Evolutionary conservation across 352 stramenopile genomes (phyloP), one percentile per base, ranked within the genome.

Genomic region (Pythium sp.): DNA sequence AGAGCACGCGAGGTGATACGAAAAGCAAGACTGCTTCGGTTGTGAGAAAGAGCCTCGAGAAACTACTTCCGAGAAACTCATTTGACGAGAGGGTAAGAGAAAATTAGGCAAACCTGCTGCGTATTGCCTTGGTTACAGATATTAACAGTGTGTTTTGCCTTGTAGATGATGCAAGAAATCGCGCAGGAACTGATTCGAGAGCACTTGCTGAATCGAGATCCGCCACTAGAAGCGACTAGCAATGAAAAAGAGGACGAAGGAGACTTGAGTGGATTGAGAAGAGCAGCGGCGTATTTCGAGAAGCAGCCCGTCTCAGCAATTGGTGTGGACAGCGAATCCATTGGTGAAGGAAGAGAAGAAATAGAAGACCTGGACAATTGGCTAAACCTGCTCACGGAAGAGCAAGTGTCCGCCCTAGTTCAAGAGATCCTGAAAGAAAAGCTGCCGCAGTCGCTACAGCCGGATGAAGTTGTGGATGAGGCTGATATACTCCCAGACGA

Each of bases 331-430:
- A 11, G 2, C 5, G 58, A 65, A 34, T 9, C 28, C 12, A 14
- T 9, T 26, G 32, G 32, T 24, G 47, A 47, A 59, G 18, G 43
- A 26, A 53, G 36, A n/a, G 62, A 58, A n/a, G 62, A 58, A n/a
- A 22, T 54, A 0, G 65, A 68, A 4, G 62, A 67, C 51, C 54
- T 68, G 4, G 26, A 46, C 1, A 73, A 68, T 22, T 87, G 77
- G 79, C 36, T 78, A 11, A 54, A 75, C 2, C n/a, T 81, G 28
- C 71, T 87, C 15, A 78, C 73, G 1, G 78, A 85, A 72, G 78
- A 88, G 43, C 76, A 88, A 75, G 76, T 86, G 12, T 63, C 68
- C 51, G 53, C 65, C 2, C 57, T 87, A 46, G 70, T 87, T n/a
- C 71, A 77, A 15, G 69, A 85, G 49, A 69, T 87, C 51, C 73